A percentile compares a stretch with the other conserved stretches of the same genome.
Conservation (phyloP, 2,329 filamentous ascomycete species). For the Fusarium sp. region DNA sequence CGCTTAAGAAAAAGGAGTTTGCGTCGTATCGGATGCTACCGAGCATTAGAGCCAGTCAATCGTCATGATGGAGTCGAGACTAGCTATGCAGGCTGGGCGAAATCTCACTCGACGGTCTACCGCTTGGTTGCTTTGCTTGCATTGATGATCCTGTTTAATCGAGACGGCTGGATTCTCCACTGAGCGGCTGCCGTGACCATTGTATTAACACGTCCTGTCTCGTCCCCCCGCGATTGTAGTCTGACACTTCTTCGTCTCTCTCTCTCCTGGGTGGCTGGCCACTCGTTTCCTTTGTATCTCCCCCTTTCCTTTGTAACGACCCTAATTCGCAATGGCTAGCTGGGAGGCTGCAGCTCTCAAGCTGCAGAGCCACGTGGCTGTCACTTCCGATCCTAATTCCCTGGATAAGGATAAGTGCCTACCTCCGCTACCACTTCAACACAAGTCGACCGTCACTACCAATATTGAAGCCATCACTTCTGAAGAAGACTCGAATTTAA, state of each 20-base stretch:
- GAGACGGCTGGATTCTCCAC: conserved; percentile 8
- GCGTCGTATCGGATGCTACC: conserved; percentile 12
- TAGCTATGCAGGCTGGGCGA: conserved; percentile 32
- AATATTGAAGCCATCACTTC: not conserved
- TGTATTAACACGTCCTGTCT: conserved; percentile 5
- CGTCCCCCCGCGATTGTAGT: not conserved
- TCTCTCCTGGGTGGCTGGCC: conserved; percentile 16
- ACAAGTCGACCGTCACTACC: not conserved
- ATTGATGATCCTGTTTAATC: not conserved
- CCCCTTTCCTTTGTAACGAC: not conserved
- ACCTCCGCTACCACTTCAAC: conserved; percentile 1
- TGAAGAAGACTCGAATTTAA: not conserved
- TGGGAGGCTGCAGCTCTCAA: conserved; percentile 27
- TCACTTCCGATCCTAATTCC: not conserved
- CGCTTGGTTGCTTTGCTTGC: conserved; percentile 31
- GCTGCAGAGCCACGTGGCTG: conserved; percentile 2
- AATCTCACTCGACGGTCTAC: conserved; percentile 32
- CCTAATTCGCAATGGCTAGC: conserved; percentile 24
- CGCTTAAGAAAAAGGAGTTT: conserved; percentile 24
- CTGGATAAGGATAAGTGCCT: conserved; percentile 26
- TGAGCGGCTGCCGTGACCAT: not conserved
- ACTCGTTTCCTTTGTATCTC: not conserved
- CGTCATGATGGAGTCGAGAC: conserved; percentile 23
- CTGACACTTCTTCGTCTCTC: not conserved
- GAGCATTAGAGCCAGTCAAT: conserved; percentile 29